Evolutionary conservation across 106 monocot genomes (phyloP), one percentile per base, ranked within the genome.

Genomic region (Alisma plantagoaquatica): DNA sequence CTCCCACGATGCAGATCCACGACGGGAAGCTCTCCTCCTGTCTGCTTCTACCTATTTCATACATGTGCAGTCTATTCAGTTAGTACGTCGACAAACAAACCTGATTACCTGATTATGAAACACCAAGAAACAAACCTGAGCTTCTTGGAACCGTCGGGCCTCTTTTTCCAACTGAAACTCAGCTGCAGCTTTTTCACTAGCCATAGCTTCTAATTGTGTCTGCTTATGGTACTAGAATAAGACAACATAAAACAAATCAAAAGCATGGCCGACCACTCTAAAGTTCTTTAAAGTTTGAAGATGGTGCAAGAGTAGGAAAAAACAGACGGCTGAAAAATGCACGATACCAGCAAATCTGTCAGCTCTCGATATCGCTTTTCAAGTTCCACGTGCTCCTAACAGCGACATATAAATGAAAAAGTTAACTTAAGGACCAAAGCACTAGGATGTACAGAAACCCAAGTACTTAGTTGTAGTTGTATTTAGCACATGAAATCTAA

Each of bases 161-260:
- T 85, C 89, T 81, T 98, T 98, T 73, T 89, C 85, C 27, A 98
- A 61, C 52, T 98, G 96, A 46, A 90, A 90, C 50, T 89, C 78
- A 20, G 77, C 57, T 20, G 89, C 96, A 57, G 96, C 96, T 46
- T 85, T 98, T 70, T 98, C 85, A 75, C 96, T 90, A 18, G 85
- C 76, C 96, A 98, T 82, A 30, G 69, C 59, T 67, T 98, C 96
- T 33, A 98, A 73, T 61, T 98, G 96, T 61, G 96, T 98, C 82
- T 98, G 96, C 57, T 98, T 98, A 67, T 98, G 85, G 62, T 98
- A 98, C 96, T 98, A 76, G 49, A 64, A 60, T 48, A 49, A 62
- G 15, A 49, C n/a, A 61, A 42, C 0, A 18, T 0, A 31, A 7
- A 22, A 51, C 15, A 65, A 6, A 41, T 54, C 5, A 29, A 59